A percentile compares a stretch with the other conserved stretches of the same genome.
phyloP scores from a whole-genome alignment of 2,329 filamentous ascomycete species.

The Aspergillus eucalypticola region DNA sequence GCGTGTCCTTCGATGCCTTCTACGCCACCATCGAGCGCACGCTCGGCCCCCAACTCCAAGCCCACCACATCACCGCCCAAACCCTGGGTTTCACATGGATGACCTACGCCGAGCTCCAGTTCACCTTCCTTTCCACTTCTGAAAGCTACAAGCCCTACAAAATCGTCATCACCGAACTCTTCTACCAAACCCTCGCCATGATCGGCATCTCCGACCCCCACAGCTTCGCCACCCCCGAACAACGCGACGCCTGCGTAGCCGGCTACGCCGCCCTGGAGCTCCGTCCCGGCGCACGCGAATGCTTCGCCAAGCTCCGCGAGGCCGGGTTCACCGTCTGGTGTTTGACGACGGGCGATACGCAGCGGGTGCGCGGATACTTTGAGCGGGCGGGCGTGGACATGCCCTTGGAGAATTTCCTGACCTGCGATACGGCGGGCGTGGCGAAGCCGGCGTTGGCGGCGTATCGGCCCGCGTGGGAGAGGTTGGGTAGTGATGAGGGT shows the following conservation, averaged over 20 bases:
- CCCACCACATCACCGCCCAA: slow-evolving; percentile 36
- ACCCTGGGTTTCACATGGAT: slow-evolving; percentile 49
- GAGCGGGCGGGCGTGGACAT: slow-evolving; percentile 51
- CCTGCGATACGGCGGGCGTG: slow-evolving; percentile 51
- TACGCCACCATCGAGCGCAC: slow-evolving; percentile 38
- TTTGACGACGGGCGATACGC: slow-evolving; percentile 54
- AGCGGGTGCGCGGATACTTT: slow-evolving; percentile 57
- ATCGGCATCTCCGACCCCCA: slow-evolving; percentile 44
- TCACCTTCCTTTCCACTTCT: slow-evolving; percentile 48
- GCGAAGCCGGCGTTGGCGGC: slow-evolving; percentile 54
- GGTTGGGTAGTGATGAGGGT: slow-evolving; percentile 35
- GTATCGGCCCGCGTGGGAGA: slow-evolving; percentile 49
- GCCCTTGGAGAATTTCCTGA: slow-evolving; percentile 53
- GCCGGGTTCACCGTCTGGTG: slow-evolving; percentile 57
- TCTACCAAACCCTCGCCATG: slow-evolving; percentile 48
- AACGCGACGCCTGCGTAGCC: slow-evolving; percentile 40
- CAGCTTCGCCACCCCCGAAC: slow-evolving; percentile 40
- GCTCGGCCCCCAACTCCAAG: slow-evolving; percentile 39
- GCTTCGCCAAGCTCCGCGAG: slow-evolving; percentile 44
- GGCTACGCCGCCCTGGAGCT: slow-evolving; percentile 39
- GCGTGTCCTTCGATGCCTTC: slow-evolving; percentile 48
- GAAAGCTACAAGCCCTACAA: slow-evolving; percentile 45
- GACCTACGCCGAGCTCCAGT: slow-evolving; percentile 48
- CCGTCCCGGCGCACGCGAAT: slow-evolving; percentile 38
- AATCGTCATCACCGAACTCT: slow-evolving; percentile 42